Percentiles rank a stretch among this genome's conserved stretches.
Conservation (phyloP, 2,329 filamentous ascomycete species). For the Scytalidium sp. region DNA sequence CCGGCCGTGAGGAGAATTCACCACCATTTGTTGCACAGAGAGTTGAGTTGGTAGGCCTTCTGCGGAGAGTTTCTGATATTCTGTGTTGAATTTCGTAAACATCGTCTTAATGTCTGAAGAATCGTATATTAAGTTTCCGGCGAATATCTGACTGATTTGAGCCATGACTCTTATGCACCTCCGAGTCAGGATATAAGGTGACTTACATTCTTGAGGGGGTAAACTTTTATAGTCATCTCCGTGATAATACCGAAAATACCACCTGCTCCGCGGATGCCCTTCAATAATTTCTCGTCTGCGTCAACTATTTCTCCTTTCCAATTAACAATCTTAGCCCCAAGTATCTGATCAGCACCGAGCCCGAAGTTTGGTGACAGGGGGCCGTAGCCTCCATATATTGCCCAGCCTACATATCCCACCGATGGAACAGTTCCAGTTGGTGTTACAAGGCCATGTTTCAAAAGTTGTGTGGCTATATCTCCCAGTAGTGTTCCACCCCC, state of each 20-base stretch:
- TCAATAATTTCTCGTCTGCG: conserved; percentile 33
- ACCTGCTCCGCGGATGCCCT: conserved; percentile 37
- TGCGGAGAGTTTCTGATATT: conserved; percentile 19
- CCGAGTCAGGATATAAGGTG: neutral
- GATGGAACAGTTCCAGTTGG: conserved; percentile 21
- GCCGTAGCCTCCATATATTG: conserved; percentile 32
- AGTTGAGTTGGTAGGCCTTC: conserved; percentile 18
- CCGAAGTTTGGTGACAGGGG: conserved; percentile 29
- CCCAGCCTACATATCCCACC: conserved; percentile 33
- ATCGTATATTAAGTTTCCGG: conserved; percentile 29
- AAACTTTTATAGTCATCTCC: conserved; percentile 37
- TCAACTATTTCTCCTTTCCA: conserved; percentile 32
- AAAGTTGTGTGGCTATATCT: conserved; percentile 24
- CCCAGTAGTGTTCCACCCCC: conserved; percentile 33
- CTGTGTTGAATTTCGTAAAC: conserved; percentile 21
- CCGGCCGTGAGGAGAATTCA: conserved; percentile 29
- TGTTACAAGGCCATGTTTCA: conserved; percentile 27
- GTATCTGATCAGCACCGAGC: conserved; percentile 34
- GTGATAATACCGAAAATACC: conserved; percentile 37
- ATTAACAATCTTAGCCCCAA: conserved; percentile 36
- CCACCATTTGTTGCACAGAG: conserved; percentile 22
- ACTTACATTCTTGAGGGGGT: conserved; percentile 29
- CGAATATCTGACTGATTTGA: conserved; percentile 19
- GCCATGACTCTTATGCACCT: neutral
- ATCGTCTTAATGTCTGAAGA: conserved; percentile 25